These are phyloP conservation scores for Scleromitrula shiraiana DNA, from an alignment of 2,329 filamentous ascomycete genomes.

Conservation along the genomic window DNA sequence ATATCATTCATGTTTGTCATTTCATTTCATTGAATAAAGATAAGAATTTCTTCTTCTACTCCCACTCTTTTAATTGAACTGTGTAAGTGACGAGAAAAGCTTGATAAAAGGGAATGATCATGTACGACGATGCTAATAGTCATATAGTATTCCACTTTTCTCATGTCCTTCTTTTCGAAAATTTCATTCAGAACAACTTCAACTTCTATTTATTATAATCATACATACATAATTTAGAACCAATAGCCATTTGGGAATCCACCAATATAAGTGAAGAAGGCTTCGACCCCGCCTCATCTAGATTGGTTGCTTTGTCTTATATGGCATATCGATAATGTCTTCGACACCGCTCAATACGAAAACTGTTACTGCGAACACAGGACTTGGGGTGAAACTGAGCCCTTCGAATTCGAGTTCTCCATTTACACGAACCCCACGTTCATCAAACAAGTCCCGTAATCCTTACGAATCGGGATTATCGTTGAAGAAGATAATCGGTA, in stretches of 20 bases:
- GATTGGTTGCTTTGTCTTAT: neutral
- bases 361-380: slow-evolving; percentile 27
- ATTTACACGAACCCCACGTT: slow-evolving; percentile 54
- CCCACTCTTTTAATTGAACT: no score
- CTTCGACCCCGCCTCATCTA: neutral
- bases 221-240: neutral
- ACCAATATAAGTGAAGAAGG: neutral
- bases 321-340: slow-evolving; percentile 28
- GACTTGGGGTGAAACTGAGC: slow-evolving; percentile 51
- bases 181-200: neutral
- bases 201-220: neutral
- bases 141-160: slow-evolving; percentile 2
- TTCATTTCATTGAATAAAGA: neutral
- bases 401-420: slow-evolving; percentile 75
- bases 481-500: slow-evolving; percentile 80
- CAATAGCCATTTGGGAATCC: neutral
- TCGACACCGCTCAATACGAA: slow-evolving; percentile 29
- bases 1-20: no score
- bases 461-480: slow-evolving; percentile 54
- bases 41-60: no score
- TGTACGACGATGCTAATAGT: no score
- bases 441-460: slow-evolving; percentile 43
- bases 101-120: no score
- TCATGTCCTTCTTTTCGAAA: neutral
- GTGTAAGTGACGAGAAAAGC: no score